A percentile compares a stretch with the other conserved stretches of the same genome.
Conservation (phyloP, 306 rosid genomes). For the Glycine tomentella region DNA sequence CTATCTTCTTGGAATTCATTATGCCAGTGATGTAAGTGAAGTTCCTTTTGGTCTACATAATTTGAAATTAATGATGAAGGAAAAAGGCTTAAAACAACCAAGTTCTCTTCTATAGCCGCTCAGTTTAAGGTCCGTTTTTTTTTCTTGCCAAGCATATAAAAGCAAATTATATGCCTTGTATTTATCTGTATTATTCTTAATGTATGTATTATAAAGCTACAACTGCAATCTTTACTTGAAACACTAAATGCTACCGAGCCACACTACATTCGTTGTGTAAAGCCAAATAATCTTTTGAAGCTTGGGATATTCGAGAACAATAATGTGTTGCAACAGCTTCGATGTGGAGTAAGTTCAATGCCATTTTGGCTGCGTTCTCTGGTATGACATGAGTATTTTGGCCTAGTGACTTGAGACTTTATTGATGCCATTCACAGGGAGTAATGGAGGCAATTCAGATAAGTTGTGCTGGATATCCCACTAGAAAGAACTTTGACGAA, state of each 20-base stretch:
- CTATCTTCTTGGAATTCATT: constrained; percentile 36
- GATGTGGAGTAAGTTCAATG: constrained; percentile 79
- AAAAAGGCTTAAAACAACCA: constrained; percentile 64
- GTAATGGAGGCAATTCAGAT: constrained; percentile 99
- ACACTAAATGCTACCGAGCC: constrained; percentile 93
- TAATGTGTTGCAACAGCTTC: constrained; percentile 86
- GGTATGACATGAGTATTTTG: constrained; percentile 21
- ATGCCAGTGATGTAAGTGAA: constrained; percentile 95
- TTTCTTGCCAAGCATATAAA: constrained; percentile 27
- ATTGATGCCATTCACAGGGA: constrained; percentile 63
- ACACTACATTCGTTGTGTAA: constrained; percentile 92
- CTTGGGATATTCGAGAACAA: constrained; percentile 86
- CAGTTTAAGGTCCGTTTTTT: constrained; percentile 77
- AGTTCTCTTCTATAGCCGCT: constrained; percentile 89
- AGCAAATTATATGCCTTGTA: constrained; percentile 18
- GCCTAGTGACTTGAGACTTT: constrained; percentile 39
- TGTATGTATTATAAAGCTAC: constrained; percentile 63
- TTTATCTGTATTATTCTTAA: constrained; percentile 35
- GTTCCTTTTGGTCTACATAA: constrained; percentile 20
- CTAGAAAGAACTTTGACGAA: constrained; percentile 82
- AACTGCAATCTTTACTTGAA: constrained; percentile 95
- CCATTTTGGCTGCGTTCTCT: constrained; percentile 35
- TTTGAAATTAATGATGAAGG: constrained; percentile 24
- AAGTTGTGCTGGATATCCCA: constrained; percentile 98
- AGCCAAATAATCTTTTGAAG: constrained; percentile 92